phyloP scores from a whole-genome alignment of 352 stramenopile genomes.

The Phytophthora cajani region DNA sequence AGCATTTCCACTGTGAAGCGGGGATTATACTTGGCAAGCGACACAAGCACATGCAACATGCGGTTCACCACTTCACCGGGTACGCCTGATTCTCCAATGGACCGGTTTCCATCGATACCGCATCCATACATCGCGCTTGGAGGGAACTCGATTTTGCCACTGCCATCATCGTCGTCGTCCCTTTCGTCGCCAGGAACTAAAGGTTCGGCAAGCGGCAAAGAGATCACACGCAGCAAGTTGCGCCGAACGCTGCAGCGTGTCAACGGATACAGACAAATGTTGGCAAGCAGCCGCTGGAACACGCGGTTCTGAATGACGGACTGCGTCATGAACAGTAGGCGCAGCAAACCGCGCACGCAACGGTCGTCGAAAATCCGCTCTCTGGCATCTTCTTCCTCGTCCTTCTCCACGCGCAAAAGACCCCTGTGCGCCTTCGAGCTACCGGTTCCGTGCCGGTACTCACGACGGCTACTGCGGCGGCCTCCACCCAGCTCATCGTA shows the following conservation, averaged over 20 bases:
- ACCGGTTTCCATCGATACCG: slow-evolving; percentile 38
- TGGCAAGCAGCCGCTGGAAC: slow-evolving; percentile 78
- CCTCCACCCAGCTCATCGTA: slow-evolving; percentile 53
- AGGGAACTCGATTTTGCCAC: slow-evolving; percentile 55
- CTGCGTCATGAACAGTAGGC: slow-evolving; percentile 82
- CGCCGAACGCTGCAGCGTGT: slow-evolving; percentile 66
- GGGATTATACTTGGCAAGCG: slow-evolving; percentile 92
- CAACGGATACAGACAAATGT: slow-evolving; percentile 82
- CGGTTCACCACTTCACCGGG: slow-evolving; percentile 90
- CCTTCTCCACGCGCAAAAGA: slow-evolving; percentile 73
- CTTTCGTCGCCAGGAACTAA: slow-evolving; percentile 43
- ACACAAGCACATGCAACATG: slow-evolving; percentile 87
- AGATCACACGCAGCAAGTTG: slow-evolving; percentile 73
- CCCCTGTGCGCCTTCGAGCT: slow-evolving; percentile 43
- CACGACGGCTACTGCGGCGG: slow-evolving; percentile 47
- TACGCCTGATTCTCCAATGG: slow-evolving; percentile 35
- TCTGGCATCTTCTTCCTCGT: slow-evolving; percentile 68
- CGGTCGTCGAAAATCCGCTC: slow-evolving; percentile 77
- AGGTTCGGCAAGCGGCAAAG: slow-evolving; percentile 51
- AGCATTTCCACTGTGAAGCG: slow-evolving; percentile 92
- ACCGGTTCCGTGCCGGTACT: slow-evolving; percentile 32
- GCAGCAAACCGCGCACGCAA: slow-evolving; percentile 71
- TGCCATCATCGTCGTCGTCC: slow-evolving; percentile 50
- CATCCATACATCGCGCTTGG: slow-evolving; percentile 65
- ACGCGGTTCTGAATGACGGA: slow-evolving; percentile 86